A percentile compares a stretch with the other conserved stretches of the same genome.
Conservation (phyloP, 2,329 filamentous ascomycete genomes). For the Zymoseptoria pseudotritici region DNA sequence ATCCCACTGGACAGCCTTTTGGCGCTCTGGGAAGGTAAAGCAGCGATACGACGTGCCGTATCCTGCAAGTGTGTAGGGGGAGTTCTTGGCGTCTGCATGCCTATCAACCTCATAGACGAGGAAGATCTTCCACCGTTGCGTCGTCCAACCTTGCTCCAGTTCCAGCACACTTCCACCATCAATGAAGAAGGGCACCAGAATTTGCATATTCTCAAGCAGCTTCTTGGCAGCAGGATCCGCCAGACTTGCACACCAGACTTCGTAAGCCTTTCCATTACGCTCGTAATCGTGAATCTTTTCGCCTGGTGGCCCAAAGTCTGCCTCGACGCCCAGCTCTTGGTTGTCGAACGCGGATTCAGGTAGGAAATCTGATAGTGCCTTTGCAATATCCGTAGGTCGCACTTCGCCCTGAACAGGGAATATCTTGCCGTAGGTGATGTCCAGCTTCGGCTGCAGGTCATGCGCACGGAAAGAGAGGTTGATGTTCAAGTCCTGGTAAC, state of each 20-base stretch:
- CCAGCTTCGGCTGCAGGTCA: conserved; percentile 72
- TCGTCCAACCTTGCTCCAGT: conserved; percentile 62
- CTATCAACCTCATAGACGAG: conserved; percentile 48
- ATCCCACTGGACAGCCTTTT: conserved; percentile 14
- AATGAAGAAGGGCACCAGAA: conserved; percentile 79
- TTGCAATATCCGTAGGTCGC: conserved; percentile 61
- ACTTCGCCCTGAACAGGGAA: conserved; percentile 62
- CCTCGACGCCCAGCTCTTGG: conserved; percentile 28
- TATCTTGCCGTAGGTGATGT: conserved; percentile 64
- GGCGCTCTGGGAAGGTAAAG: conserved; percentile 39
- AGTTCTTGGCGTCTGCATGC: conserved; percentile 33
- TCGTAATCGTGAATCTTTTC: conserved; percentile 59
- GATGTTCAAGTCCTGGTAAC: conserved; percentile 75
- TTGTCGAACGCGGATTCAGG: conserved; percentile 51
- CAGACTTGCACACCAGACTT: conserved; percentile 77
- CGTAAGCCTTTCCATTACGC: conserved; percentile 57
- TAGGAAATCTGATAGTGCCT: conserved; percentile 57
- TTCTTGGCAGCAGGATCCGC: conserved; percentile 61
- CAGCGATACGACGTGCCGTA: conserved; percentile 88
- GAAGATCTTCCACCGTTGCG: conserved; percentile 86
- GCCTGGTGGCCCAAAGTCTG: conserved; percentile 65
- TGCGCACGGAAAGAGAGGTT: conserved; percentile 61
- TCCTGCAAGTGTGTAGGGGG: conserved; percentile 73
- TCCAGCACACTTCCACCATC: conserved; percentile 80
- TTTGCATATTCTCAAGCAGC: conserved; percentile 72